Evolutionary conservation across 2,329 filamentous ascomycete species (phyloP).

Genomic region (Colletotrichum camelliae): DNA sequence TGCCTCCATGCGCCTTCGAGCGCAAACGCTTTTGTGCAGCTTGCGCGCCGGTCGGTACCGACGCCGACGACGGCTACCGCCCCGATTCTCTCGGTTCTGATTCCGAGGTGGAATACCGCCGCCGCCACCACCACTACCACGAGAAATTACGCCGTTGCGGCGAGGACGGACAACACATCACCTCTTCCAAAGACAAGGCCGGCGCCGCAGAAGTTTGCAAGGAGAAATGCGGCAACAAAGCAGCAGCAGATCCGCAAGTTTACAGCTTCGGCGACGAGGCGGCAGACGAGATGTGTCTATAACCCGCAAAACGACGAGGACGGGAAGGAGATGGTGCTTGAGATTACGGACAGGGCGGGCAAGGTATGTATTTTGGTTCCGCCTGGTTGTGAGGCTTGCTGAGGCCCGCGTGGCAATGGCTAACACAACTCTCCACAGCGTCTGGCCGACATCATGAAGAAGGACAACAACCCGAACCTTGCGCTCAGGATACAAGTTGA

Average conservation of each 20-base stretch:
- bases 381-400: neutral
- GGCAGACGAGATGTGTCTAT: slow-evolving; percentile 55
- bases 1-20: slow-evolving; percentile 45
- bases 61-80: slow-evolving; percentile 23
- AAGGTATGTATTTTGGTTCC: slow-evolving; percentile 59
- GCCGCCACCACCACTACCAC: neutral
- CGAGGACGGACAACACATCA: neutral
- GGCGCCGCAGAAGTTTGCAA: neutral
- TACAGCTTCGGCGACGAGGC: slow-evolving; percentile 37
- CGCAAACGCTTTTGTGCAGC: slow-evolving; percentile 45
- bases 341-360: slow-evolving; percentile 83
- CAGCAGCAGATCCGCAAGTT: slow-evolving; percentile 34
- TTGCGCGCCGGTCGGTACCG: slow-evolving; percentile 38
- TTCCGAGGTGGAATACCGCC: slow-evolving; percentile 26
- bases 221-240: neutral
- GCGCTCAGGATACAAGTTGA: slow-evolving; percentile 93
- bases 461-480: slow-evolving; percentile 76
- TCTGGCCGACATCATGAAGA: slow-evolving; percentile 76
- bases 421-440: slow-evolving; percentile 53
- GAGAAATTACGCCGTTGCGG: neutral
- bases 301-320: slow-evolving; percentile 85
- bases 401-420: neutral
- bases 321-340: slow-evolving; percentile 82
- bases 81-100: slow-evolving; percentile 42
- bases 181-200: neutral